Percentiles rank a stretch among this genome's conserved stretches.
These are phyloP conservation scores for Rostrohypoxylon terebratum DNA, from an alignment of 495 filamentous ascomycete genomes.

Conservation along the genomic window DNA sequence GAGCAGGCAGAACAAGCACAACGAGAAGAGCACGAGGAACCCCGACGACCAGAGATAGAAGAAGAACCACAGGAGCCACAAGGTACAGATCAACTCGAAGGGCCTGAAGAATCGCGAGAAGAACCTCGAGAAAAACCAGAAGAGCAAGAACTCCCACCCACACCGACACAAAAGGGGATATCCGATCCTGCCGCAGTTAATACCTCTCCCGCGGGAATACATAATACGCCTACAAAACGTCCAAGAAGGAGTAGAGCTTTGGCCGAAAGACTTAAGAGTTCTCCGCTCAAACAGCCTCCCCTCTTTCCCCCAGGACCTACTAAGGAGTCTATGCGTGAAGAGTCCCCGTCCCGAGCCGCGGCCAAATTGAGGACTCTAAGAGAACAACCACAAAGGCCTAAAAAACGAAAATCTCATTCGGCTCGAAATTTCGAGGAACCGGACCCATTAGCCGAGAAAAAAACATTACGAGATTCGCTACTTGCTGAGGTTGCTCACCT, in stretches of 20 bases:
- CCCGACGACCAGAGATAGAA: constrained; percentile 66
- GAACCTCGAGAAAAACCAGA: constrained; percentile 26
- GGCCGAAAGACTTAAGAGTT: constrained; percentile 57
- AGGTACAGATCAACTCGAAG: constrained; percentile 64
- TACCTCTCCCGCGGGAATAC: constrained; percentile 65
- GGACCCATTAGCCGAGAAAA: constrained; percentile 57
- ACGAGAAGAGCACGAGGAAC: constrained; percentile 58
- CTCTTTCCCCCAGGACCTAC: constrained; percentile 35
- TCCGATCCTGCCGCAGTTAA: constrained; percentile 62
- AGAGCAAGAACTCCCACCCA: constrained; percentile 78
- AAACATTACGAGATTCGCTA: constrained; percentile 53
- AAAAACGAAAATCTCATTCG: constrained; percentile 42
- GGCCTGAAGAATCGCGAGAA: constrained; percentile 58
- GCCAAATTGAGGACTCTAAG: constrained; percentile 14
- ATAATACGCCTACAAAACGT: constrained; percentile 63
- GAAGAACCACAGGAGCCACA: constrained; percentile 29
- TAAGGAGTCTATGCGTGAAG: constrained; percentile 10
- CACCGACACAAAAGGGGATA: constrained; percentile 70
- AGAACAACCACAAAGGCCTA: constrained; percentile 39
- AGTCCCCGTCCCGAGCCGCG: constrained; percentile 21
- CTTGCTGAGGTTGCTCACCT: constrained; percentile 53
- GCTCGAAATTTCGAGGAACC: constrained; percentile 52
- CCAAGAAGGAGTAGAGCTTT: constrained; percentile 54
- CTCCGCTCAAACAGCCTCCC: constrained; percentile 60
- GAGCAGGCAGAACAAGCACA: constrained; percentile 53